Evolutionary conservation across 2,329 filamentous ascomycete genomes (phyloP).

Genomic region (Xylaria sp.): DNA sequence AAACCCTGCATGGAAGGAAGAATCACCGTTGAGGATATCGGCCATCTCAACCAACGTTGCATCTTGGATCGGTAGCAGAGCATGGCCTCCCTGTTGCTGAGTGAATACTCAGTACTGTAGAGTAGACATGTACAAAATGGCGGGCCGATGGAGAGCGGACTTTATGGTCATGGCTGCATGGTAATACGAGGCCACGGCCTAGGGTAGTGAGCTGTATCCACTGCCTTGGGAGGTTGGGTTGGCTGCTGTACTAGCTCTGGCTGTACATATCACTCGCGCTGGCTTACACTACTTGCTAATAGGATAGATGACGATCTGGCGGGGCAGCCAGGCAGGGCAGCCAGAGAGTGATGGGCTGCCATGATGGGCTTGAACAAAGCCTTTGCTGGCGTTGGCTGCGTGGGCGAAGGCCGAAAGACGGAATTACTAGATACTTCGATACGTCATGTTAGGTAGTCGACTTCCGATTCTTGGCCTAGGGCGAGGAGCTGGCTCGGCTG

Average conservation of each 20-base stretch:
- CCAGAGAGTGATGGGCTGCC: not conserved
- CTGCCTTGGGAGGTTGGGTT: constrained; percentile 24
- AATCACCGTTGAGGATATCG: not conserved
- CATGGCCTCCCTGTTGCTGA: constrained; percentile 18
- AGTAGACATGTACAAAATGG: constrained; percentile 24
- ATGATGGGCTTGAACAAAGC: constrained; percentile 2
- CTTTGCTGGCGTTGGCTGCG: constrained; percentile 13
- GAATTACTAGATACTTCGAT: constrained; percentile 43
- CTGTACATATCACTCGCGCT: constrained; percentile 11
- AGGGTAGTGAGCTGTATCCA: constrained; percentile 24
- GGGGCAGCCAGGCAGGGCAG: constrained; percentile 34
- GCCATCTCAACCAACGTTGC: constrained; percentile 34
- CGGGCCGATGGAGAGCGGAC: constrained; percentile 28
- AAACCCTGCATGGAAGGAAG: constrained; percentile 13
- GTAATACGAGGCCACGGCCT: constrained; percentile 44
- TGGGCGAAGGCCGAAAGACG: constrained; percentile 12
- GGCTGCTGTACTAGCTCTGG: constrained; percentile 19
- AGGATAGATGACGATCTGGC: constrained; percentile 35
- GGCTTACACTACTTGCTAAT: too few relatives aligned
- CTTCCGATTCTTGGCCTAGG: constrained; percentile 35
- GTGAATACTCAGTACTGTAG: not conserved
- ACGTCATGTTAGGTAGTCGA: constrained; percentile 43
- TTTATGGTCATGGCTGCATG: constrained; percentile 32
- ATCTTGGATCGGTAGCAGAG: constrained; percentile 14
- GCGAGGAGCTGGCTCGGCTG: constrained; percentile 24